phyloP scores from a whole-genome alignment of 2,329 filamentous ascomycete genomes.

The Scortechinia acanthostroma region DNA sequence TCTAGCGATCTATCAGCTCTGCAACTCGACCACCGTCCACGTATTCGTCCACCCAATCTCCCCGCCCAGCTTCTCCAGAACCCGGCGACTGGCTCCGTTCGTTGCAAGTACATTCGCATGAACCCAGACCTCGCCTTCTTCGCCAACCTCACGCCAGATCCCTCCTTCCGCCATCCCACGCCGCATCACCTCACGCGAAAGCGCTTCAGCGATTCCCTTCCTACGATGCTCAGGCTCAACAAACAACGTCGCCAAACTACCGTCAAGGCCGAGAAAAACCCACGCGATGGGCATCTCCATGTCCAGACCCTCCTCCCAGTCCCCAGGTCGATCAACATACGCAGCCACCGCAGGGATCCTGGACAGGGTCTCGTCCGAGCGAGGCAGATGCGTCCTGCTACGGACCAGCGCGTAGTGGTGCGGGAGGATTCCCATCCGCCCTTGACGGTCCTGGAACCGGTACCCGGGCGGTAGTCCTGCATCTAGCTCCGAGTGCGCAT shows the following conservation, averaged over 20 bases:
- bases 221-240: slow-evolving; percentile 29
- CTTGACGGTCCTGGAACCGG: not conserved
- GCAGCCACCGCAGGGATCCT: slow-evolving; percentile 21
- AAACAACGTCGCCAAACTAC: slow-evolving; percentile 23
- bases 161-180: slow-evolving; percentile 12
- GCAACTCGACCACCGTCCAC: slow-evolving; percentile 27
- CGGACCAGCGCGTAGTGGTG: slow-evolving; percentile 23
- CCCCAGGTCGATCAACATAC: slow-evolving; percentile 11
- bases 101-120: slow-evolving; percentile 13
- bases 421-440: slow-evolving; percentile 2
- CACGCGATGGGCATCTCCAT: slow-evolving; percentile 25
- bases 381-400: slow-evolving; percentile 25
- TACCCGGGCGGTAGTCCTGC: not conserved
- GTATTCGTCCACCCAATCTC: slow-evolving; percentile 18
- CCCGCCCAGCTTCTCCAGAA: slow-evolving; percentile 33
- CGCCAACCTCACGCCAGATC: slow-evolving; percentile 8
- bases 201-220: slow-evolving; percentile 17
- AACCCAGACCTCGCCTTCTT: not conserved
- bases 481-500: not conserved
- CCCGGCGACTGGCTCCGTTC: slow-evolving; percentile 24
- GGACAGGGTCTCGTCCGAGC: slow-evolving; percentile 18
- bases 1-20: too few relatives aligned
- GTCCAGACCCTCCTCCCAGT: too few relatives aligned
- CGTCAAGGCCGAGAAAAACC: slow-evolving; percentile 26
- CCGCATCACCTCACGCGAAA: slow-evolving; percentile 21